A percentile compares a stretch with the other conserved stretches of the same genome.
phyloP scores from a whole-genome alignment of 1,284 basidiomycete species.

The Tetrapyrgos nigripes region DNA sequence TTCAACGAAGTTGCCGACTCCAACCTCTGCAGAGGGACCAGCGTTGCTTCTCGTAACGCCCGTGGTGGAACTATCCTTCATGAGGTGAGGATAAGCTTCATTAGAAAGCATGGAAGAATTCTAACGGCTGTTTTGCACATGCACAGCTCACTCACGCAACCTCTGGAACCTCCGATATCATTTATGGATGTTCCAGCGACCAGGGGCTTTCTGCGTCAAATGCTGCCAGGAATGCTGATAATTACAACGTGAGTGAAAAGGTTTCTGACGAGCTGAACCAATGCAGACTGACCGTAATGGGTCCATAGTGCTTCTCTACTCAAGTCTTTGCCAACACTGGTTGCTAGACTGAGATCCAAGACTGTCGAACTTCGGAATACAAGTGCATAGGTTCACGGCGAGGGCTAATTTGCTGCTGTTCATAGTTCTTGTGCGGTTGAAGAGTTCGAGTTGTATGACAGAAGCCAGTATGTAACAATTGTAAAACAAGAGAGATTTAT shows the following conservation, averaged over 20 bases:
- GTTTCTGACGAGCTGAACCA: neutral
- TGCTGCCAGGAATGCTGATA: constrained; percentile 21
- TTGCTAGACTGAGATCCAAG: neutral
- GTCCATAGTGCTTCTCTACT: neutral
- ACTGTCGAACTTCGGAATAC: too few relatives aligned
- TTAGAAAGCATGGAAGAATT: too few relatives aligned
- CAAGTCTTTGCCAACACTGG: neutral
- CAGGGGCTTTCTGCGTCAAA: constrained; percentile 19
- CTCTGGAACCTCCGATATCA: constrained; percentile 19
- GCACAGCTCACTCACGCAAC: constrained; percentile 25
- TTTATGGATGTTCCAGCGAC: constrained; percentile 23
- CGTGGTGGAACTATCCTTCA: constrained; percentile 26
- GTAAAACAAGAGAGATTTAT: too few relatives aligned
- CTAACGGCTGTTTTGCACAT: too few relatives aligned
- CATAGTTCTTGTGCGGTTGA: too few relatives aligned
- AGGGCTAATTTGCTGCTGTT: too few relatives aligned
- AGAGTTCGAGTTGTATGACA: too few relatives aligned
- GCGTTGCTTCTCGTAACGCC: constrained; percentile 22
- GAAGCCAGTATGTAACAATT: too few relatives aligned
- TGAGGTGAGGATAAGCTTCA: constrained; percentile 15
- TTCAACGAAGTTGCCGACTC: constrained; percentile 21
- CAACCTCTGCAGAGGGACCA: constrained; percentile 20
- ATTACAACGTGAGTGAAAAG: constrained; percentile 23
- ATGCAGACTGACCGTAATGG: neutral
- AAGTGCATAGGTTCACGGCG: too few relatives aligned